phyloP scores from a whole-genome alignment of 148 eudicot species.

The Pharnaceum exiguum region DNA sequence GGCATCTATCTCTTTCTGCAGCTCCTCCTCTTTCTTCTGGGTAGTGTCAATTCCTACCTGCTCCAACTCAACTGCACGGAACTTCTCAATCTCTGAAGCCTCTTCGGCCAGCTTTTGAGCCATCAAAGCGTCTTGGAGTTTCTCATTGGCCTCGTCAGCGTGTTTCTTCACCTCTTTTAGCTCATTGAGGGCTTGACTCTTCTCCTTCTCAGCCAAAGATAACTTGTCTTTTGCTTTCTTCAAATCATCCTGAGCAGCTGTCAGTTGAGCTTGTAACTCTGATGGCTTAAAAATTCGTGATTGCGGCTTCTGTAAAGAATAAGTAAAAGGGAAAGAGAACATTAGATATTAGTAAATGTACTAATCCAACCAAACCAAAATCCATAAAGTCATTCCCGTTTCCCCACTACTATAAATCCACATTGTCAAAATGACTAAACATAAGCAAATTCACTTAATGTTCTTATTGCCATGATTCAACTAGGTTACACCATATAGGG shows the following conservation, averaged over 20 bases:
- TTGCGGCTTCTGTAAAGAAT: conserved; percentile 52
- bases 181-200: conserved; percentile 52
- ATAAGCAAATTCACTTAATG: too few relatives aligned
- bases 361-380: neutral
- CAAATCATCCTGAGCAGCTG: conserved; percentile 64
- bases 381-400: neutral
- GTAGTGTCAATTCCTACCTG: conserved; percentile 74
- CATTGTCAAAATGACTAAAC: too few relatives aligned
- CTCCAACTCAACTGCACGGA: conserved; percentile 78
- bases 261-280: conserved; percentile 68
- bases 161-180: conserved; percentile 62
- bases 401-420: too few relatives aligned
- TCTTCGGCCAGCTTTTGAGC: conserved; percentile 88
- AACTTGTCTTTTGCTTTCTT: conserved; percentile 76
- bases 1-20: conserved; percentile 67
- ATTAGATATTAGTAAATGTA: conserved; percentile 4
- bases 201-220: conserved; percentile 62
- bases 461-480: too few relatives aligned
- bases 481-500: neutral
- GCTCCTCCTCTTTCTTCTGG: conserved; percentile 77
- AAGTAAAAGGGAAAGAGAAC: neutral
- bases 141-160: conserved; percentile 71
- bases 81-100: conserved; percentile 79
- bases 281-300: conserved; percentile 63
- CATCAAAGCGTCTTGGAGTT: conserved; percentile 73